A percentile compares a stretch with the other conserved stretches of the same genome.
Conservation (phyloP, 805 yeast species). For the Priceomyces carsonii region DNA sequence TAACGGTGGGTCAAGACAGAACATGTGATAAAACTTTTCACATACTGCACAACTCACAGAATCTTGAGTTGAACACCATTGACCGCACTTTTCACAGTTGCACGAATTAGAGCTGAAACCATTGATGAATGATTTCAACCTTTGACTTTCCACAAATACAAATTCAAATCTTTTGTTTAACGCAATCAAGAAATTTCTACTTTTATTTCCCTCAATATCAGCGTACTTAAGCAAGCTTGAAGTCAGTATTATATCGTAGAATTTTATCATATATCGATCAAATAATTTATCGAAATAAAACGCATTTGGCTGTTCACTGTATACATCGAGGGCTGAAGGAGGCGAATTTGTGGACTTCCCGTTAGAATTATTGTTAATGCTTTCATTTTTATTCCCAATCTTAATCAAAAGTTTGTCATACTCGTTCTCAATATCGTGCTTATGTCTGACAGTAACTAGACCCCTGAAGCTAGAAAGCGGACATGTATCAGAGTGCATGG, state of each 20-base stretch:
- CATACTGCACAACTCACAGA: constrained; percentile 84
- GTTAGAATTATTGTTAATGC: constrained; percentile 5
- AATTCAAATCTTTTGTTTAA: constrained; percentile 68
- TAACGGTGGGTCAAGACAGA: constrained; percentile 85
- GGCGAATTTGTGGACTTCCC: constrained; percentile 10
- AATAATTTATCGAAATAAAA: constrained; percentile 86
- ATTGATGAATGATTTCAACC: constrained; percentile 60
- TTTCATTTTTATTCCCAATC: constrained; percentile 5
- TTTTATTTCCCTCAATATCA: constrained; percentile 45
- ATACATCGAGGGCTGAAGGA: constrained; percentile 38
- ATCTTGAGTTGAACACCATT: constrained; percentile 76
- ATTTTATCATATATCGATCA: constrained; percentile 81
- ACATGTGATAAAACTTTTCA: constrained; percentile 67
- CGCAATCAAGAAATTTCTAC: constrained; percentile 60
- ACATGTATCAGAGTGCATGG: constrained; percentile 83
- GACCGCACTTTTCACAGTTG: constrained; percentile 72
- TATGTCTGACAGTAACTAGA: constrained; percentile 65
- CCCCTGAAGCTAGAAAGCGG: constrained; percentile 79
- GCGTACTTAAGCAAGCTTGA: constrained; percentile 40
- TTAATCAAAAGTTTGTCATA: constrained; percentile 13
- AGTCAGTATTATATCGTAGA: constrained; percentile 77
- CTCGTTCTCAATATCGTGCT: constrained; percentile 58
- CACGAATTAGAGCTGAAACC: constrained; percentile 56
- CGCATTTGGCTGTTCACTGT: constrained; percentile 58
- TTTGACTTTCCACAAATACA: constrained; percentile 71